phyloP scores from a whole-genome alignment of 1,284 basidiomycete species.

The Trichosporon coremiiforme region DNA sequence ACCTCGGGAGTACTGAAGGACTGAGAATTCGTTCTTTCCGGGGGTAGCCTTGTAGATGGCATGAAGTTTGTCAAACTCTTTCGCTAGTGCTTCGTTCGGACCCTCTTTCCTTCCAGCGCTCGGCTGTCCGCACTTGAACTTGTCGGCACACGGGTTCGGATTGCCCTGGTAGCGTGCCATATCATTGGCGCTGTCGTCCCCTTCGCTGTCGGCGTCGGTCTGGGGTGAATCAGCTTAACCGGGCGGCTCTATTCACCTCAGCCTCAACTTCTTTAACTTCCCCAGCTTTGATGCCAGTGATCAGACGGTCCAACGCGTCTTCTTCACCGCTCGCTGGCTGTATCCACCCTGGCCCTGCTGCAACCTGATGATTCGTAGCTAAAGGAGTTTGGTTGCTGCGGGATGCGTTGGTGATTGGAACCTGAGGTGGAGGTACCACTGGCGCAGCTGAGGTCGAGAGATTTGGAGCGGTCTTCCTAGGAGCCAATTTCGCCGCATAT shows the following conservation, averaged over 20 bases:
- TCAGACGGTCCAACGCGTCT: conserved; percentile 45
- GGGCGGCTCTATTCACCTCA: too few relatives aligned
- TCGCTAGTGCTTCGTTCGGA: conserved; percentile 53
- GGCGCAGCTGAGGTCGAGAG: background rate
- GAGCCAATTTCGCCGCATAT: background rate
- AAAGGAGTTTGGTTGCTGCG: conserved; percentile 15
- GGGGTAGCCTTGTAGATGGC: conserved; percentile 44
- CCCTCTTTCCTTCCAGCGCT: conserved; percentile 39
- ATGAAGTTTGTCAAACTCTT: conserved; percentile 50
- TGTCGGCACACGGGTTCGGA: conserved; percentile 31
- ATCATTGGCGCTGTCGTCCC: conserved; percentile 16
- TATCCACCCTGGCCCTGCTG: conserved; percentile 43
- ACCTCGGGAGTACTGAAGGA: conserved; percentile 45
- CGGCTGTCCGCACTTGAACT: conserved; percentile 47
- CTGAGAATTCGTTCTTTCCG: conserved; percentile 49
- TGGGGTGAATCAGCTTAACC: background rate
- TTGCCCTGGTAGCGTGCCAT: conserved; percentile 19
- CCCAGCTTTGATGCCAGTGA: conserved; percentile 42
- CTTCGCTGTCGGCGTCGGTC: conserved; percentile 18
- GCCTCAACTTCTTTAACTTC: conserved; percentile 24
- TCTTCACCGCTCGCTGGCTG: conserved; percentile 22
- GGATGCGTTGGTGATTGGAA: background rate
- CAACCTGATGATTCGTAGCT: conserved; percentile 38
- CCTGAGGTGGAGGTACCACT: background rate
- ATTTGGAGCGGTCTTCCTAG: background rate